These are phyloP conservation scores for Clonostachys chloroleuca DNA, from an alignment of 2,329 filamentous ascomycete species.

Conservation along the genomic window DNA sequence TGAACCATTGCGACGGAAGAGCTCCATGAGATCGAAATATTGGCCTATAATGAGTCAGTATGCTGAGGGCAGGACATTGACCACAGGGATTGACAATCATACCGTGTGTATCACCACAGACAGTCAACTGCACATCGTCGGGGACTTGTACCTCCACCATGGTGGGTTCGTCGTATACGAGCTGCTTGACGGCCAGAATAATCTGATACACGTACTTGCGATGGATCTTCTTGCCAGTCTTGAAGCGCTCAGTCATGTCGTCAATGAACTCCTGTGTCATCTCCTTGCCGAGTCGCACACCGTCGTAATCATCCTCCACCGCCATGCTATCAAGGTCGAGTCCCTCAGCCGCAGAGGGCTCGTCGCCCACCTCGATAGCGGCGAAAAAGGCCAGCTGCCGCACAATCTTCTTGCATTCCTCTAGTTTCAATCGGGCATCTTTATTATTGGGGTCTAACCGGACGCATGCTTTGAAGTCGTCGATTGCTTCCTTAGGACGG, in stretches of 20 bases:
- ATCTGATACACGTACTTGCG: slow-evolving; percentile 98
- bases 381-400: slow-evolving; percentile 89
- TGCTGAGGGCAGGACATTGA: not conserved
- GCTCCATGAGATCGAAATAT: slow-evolving; percentile 95
- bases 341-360: slow-evolving; percentile 86
- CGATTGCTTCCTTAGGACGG: slow-evolving; percentile 79
- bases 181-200: slow-evolving; percentile 80
- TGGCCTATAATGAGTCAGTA: slow-evolving; percentile 59
- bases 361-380: slow-evolving; percentile 89
- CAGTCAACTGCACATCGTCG: slow-evolving; percentile 75
- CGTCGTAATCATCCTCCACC: slow-evolving; percentile 83
- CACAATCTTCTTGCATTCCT: slow-evolving; percentile 92
- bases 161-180: slow-evolving; percentile 88
- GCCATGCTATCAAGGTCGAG: slow-evolving; percentile 82
- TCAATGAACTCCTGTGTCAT: slow-evolving; percentile 98
- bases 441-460: slow-evolving; percentile 84
- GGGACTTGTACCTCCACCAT: slow-evolving; percentile 93
- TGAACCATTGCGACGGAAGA: slow-evolving; percentile 86
- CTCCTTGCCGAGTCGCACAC: slow-evolving; percentile 67
- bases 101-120: slow-evolving; percentile 97
- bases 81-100: slow-evolving; percentile 18
- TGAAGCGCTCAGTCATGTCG: slow-evolving; percentile 96
- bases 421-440: slow-evolving; percentile 84
- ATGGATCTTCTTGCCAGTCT: slow-evolving; percentile 90
- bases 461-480: slow-evolving; percentile 88